Conservation (phyloP, 2,329 filamentous ascomycete genomes). For the Calonectria hongkongensis region DNA sequence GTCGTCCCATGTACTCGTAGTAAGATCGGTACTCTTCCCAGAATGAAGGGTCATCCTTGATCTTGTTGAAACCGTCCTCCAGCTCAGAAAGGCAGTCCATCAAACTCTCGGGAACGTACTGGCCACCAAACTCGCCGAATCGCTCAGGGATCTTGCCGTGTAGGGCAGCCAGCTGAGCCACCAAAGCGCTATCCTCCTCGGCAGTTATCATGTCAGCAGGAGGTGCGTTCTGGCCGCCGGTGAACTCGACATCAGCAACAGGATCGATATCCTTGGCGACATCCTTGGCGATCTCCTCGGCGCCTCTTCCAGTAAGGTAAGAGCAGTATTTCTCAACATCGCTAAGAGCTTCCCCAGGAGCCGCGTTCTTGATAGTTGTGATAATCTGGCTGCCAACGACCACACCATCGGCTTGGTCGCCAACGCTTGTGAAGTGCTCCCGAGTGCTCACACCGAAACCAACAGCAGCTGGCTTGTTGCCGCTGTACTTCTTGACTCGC, state of each 20-base stretch:
- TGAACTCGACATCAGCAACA: constrained; percentile 71
- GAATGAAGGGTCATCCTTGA: constrained; percentile 90
- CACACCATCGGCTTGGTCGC: constrained; percentile 90
- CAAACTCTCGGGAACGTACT: constrained; percentile 97
- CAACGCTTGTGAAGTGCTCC: constrained; percentile 93
- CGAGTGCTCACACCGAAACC: constrained; percentile 97
- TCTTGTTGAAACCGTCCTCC: constrained; percentile 91
- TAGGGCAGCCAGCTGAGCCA: constrained; percentile 89
- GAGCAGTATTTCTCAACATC: constrained; percentile 92
- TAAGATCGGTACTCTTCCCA: constrained; percentile 98
- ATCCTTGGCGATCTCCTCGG: constrained; percentile 70
- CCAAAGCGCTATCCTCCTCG: constrained; percentile 75
- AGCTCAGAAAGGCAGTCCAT: constrained; percentile 97
- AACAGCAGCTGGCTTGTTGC: constrained; percentile 91
- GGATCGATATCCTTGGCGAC: constrained; percentile 82
- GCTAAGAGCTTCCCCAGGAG: constrained; percentile 67
- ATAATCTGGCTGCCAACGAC: constrained; percentile 98
- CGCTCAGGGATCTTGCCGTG: constrained; percentile 88
- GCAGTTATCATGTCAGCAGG: constrained; percentile 75
- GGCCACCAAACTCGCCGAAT: constrained; percentile 96
- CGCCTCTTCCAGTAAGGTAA: constrained; percentile 73
- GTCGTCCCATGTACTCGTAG: constrained; percentile 97
- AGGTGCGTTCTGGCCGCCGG: constrained; percentile 65
- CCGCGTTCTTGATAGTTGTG: constrained; percentile 76
- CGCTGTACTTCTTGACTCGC: constrained; percentile 93